phyloP scores from a whole-genome alignment of 2,329 filamentous ascomycete genomes.

The Ploettnerulaceae sp. region DNA sequence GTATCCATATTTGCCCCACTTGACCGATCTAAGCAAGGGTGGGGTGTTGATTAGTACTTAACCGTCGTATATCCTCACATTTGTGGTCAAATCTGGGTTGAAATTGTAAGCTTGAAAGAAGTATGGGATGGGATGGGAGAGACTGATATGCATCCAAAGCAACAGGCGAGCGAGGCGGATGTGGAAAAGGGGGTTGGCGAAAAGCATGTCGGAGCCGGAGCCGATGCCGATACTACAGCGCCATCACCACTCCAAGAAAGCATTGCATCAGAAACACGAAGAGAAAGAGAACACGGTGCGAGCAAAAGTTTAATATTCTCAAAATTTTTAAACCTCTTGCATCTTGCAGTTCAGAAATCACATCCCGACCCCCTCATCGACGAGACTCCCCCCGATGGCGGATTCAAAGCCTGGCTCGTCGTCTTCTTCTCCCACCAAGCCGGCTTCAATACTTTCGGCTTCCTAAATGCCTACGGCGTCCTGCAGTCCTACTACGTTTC shows the following conservation, averaged over 20 bases:
- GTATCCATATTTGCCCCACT: too few relatives aligned
- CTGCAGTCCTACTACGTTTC: constrained; percentile 39
- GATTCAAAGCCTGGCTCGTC: constrained; percentile 32
- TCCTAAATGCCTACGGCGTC: constrained; percentile 29
- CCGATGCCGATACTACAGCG: constrained; percentile 1
- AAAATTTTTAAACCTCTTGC: not conserved
- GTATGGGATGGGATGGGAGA: too few relatives aligned
- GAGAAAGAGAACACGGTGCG: not conserved
- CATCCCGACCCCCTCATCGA: constrained; percentile 1
- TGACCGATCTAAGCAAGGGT: too few relatives aligned
- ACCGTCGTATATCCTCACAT: too few relatives aligned
- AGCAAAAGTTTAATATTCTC: not conserved
- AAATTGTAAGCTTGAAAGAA: too few relatives aligned
- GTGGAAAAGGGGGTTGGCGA: constrained; percentile 8
- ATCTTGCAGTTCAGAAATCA: constrained; percentile 2
- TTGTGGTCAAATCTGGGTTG: too few relatives aligned
- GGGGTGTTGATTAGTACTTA: too few relatives aligned
- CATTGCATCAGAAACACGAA: not conserved
- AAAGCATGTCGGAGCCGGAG: not conserved
- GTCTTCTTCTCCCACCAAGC: constrained; percentile 30
- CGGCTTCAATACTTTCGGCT: constrained; percentile 33
- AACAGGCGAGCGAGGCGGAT: constrained; percentile 2
- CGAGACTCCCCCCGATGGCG: constrained; percentile 18
- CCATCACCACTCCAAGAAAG: not conserved
- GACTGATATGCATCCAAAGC: too few relatives aligned